Conservation (phyloP, 2,329 filamentous ascomycete genomes). For the Penicillium psychrosexuale region DNA sequence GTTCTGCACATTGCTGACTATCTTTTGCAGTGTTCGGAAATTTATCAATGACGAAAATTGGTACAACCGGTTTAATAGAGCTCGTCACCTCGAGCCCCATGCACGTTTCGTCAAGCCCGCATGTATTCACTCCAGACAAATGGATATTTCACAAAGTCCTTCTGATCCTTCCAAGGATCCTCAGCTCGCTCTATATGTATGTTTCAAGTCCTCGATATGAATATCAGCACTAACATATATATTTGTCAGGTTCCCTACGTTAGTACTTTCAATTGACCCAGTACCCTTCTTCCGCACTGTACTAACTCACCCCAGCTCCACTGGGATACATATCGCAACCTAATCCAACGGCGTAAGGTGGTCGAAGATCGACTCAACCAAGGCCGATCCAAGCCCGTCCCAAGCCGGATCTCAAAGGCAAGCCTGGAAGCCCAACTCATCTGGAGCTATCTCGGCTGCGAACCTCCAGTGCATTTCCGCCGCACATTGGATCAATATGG, state of each 20-base stretch:
- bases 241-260: constrained; percentile 30
- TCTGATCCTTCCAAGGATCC: constrained; percentile 17
- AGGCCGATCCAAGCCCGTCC: constrained; percentile 56
- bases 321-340: constrained; percentile 61
- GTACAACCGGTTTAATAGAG: constrained; percentile 36
- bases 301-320: constrained; percentile 48
- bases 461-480: constrained; percentile 60
- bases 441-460: constrained; percentile 61
- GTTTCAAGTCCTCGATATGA: not conserved
- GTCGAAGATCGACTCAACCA: constrained; percentile 53
- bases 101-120: constrained; percentile 38
- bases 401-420: constrained; percentile 52
- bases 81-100: constrained; percentile 41
- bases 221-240: not conserved
- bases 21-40: constrained; percentile 37
- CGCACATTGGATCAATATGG: constrained; percentile 63
- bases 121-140: constrained; percentile 34
- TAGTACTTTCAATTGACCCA: not conserved
- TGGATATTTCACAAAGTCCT: constrained; percentile 17
- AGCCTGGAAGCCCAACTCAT: constrained; percentile 59
- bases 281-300: not conserved
- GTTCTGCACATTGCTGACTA: not conserved
- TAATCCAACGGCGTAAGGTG: constrained; percentile 56
- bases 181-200: constrained; percentile 33
- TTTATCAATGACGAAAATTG: constrained; percentile 38